These are phyloP conservation scores for Alternaria gansuensis DNA, from an alignment of 2,329 filamentous ascomycete genomes.

Conservation along the genomic window DNA sequence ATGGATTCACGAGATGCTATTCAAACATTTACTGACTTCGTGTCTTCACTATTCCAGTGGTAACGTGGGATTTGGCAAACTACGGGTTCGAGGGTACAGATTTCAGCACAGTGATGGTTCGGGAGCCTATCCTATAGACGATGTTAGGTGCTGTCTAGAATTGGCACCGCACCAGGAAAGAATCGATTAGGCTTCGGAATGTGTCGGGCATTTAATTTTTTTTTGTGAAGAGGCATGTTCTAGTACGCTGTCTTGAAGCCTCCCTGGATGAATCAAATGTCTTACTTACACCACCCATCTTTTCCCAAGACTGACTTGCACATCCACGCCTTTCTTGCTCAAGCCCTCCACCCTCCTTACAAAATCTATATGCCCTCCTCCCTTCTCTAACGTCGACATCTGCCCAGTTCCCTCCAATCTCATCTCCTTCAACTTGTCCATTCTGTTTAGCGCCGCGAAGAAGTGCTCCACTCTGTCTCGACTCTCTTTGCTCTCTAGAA, in stretches of 20 bases:
- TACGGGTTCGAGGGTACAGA: conserved; percentile 45
- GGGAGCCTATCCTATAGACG: conserved; percentile 23
- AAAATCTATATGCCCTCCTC: conserved; percentile 5
- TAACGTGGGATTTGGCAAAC: conserved; percentile 38
- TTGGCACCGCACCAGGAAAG: background rate
- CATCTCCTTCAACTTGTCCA: conserved; percentile 7
- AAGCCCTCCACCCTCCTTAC: conserved; percentile 11
- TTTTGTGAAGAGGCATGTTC: background rate
- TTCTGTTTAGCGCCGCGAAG: conserved; percentile 9
- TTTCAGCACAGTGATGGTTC: conserved; percentile 43
- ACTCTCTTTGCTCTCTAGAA: background rate
- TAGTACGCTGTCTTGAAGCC: background rate
- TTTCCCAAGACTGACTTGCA: conserved; percentile 1
- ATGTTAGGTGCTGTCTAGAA: background rate
- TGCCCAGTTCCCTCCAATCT: conserved; percentile 1
- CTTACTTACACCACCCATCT: background rate
- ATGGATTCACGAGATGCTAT: background rate
- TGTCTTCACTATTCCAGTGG: conserved; percentile 12
- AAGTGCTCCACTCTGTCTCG: conserved; percentile 3
- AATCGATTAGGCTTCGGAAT: background rate
- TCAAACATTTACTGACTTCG: background rate
- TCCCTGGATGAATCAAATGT: background rate
- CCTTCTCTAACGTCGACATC: background rate
- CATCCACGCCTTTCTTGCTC: conserved; percentile 6
- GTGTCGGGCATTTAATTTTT: background rate